Base-by-base conservation (phyloP, 306 rosid species). In the Herpetospermum pedunculosum region DNA sequence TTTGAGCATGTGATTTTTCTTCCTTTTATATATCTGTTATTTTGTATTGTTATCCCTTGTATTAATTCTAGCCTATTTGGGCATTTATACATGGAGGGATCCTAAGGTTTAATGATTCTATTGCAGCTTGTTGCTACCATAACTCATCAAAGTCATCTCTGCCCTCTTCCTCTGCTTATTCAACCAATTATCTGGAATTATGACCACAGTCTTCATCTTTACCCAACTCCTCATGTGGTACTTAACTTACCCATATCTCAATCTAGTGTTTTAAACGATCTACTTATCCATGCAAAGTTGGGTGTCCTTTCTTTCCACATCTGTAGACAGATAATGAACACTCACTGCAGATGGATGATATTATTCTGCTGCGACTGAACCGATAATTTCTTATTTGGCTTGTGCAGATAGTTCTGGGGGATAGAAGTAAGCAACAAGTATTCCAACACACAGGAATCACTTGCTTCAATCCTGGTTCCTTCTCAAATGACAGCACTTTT, bases 51-150 rank as follows among this genome's bases (percentile, higher is more conserved):
- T 68, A 1, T 29, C 29, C 16, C 4, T 14, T 77, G n/a, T 76
- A 32, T 74, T 26, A 68, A 76, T 72, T 59, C 15, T 26, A 10
- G 64, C 35, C 2, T 12, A 21, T 46, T 62, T 0, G 72, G 29
- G 47, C 76, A 64, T 78, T 21, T 57, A 44, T 40, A 77, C 70
- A 35, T 52, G 52, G 48, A 49, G 76, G 60, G n/a, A n/a, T 80
- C 79, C 26, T 74, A 76, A 13, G 9, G 47, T 68, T 77, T 76
- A 44, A 10, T 55, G 71, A 80, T 82, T 77, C 70, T 68, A 29
- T 83, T 82, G 84, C 96, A 94, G 98, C 92, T 91, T 82, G 95
- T 94, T 70, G 98, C 98, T 52, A 91, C 98, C 81, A 89, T 94
- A 80, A 83, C 94, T 72, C 97, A 94, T 78, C 97, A 94, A 86